These are phyloP conservation scores for Scleroderma citrinum DNA, from an alignment of 768 basidiomycete genomes.

Conservation along the genomic window DNA sequence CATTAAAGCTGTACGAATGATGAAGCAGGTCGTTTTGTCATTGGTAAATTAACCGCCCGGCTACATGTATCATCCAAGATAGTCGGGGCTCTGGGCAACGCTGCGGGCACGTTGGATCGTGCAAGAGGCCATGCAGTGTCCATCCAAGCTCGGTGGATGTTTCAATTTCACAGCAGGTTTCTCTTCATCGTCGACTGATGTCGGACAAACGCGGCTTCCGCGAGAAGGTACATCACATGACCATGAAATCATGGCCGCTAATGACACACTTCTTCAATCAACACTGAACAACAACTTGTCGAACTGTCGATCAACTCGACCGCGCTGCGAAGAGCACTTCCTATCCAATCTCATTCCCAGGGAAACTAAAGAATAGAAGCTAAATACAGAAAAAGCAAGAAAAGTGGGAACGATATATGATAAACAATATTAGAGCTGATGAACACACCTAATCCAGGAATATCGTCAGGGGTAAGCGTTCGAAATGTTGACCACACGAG, in stretches of 20 bases:
- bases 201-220: background rate
- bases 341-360: background rate
- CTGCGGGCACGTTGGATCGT: background rate
- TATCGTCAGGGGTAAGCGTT: background rate
- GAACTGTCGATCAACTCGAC: background rate
- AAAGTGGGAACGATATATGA: background rate
- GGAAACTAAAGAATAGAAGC: background rate
- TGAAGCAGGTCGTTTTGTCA: background rate
- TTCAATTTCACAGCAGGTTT: background rate
- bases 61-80: background rate
- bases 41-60: background rate
- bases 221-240: background rate
- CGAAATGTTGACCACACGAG: background rate
- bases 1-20: background rate
- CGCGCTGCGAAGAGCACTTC: background rate
- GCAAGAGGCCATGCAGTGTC: background rate
- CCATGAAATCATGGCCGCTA: background rate
- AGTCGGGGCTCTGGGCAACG: background rate
- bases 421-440: background rate
- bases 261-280: background rate
- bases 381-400: background rate
- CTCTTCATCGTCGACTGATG: background rate
- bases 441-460: background rate
- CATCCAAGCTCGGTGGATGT: background rate
- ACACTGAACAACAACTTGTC: conserved; percentile 1